These are phyloP conservation scores for Penicillium griseofulvum DNA, from an alignment of 2,329 filamentous ascomycete genomes.

Conservation along the genomic window DNA sequence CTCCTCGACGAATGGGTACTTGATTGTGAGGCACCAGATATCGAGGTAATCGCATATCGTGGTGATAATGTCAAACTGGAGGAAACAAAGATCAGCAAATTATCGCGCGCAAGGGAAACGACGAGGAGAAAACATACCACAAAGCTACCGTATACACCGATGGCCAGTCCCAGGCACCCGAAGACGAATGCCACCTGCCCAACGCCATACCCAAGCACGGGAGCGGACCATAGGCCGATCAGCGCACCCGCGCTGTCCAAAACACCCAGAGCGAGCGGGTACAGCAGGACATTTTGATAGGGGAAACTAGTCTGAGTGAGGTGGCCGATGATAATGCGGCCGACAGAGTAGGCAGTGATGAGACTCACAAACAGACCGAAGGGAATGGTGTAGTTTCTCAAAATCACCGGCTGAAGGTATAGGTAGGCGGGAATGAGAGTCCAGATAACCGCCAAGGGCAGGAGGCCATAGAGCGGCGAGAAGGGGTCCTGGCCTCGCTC, in stretches of 20 bases:
- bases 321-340: constrained; percentile 93
- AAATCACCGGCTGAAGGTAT: constrained; percentile 77
- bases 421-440: constrained; percentile 73
- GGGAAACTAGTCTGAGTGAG: constrained; percentile 85
- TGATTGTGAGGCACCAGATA: constrained; percentile 98
- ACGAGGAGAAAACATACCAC: constrained; percentile 55
- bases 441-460: constrained; percentile 80
- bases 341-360: constrained; percentile 91
- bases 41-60: constrained; percentile 98
- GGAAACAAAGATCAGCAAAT: not conserved
- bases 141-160: constrained; percentile 96
- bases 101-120: not conserved
- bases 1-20: constrained; percentile 63
- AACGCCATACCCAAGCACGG: constrained; percentile 66
- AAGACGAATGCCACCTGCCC: constrained; percentile 93
- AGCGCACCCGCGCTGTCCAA: constrained; percentile 75
- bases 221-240: constrained; percentile 66
- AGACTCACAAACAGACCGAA: constrained; percentile 86
- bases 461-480: constrained; percentile 70
- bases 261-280: constrained; percentile 76
- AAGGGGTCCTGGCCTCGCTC: constrained; percentile 68
- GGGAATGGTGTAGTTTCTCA: constrained; percentile 78
- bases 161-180: constrained; percentile 74
- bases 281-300: constrained; percentile 78
- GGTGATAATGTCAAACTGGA: constrained; percentile 80